phyloP scores from a whole-genome alignment of 306 rosid genomes.

The Quercus suber region DNA sequence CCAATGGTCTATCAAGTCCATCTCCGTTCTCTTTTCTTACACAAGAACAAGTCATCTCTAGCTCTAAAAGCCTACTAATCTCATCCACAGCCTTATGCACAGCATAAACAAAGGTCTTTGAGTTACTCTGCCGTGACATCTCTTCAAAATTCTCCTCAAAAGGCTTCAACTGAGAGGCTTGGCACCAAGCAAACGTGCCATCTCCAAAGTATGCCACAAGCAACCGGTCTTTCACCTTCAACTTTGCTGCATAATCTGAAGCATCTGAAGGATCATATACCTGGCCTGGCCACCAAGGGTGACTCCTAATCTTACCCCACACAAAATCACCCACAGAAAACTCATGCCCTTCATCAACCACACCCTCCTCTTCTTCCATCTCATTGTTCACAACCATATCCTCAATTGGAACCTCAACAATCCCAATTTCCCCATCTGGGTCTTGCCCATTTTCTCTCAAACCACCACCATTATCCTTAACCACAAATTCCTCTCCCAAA shows the following conservation, averaged over 20 bases:
- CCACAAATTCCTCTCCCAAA: slow-evolving; percentile 2
- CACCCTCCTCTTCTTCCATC: slow-evolving; percentile 38
- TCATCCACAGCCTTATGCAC: slow-evolving; percentile 60
- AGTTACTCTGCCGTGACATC: slow-evolving; percentile 52
- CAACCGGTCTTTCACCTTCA: slow-evolving; percentile 38
- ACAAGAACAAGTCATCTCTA: slow-evolving; percentile 43
- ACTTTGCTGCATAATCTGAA: slow-evolving; percentile 48
- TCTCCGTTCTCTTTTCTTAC: slow-evolving; percentile 7
- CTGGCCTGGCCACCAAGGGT: slow-evolving; percentile 88
- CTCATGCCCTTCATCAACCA: slow-evolving; percentile 25
- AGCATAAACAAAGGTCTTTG: slow-evolving; percentile 48
- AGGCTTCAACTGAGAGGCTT: slow-evolving; percentile 61
- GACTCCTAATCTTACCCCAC: slow-evolving; percentile 77
- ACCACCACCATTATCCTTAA: slow-evolving; percentile 12
- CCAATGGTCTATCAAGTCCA: slow-evolving; percentile 23
- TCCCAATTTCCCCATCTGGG: slow-evolving; percentile 19
- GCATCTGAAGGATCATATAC: slow-evolving; percentile 59
- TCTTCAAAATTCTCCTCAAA: slow-evolving; percentile 60
- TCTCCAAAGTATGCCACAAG: slow-evolving; percentile 79
- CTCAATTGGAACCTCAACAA: slow-evolving; percentile 36
- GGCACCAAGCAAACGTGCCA: slow-evolving; percentile 81
- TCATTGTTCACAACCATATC: slow-evolving; percentile 39
- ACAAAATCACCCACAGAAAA: slow-evolving; percentile 71
- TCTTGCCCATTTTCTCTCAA: slow-evolving; percentile 23
- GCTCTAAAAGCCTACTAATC: slow-evolving; percentile 48